Base-by-base conservation (phyloP, 768 basidiomycete genomes). In the Cystobasidium ongulense region DNA sequence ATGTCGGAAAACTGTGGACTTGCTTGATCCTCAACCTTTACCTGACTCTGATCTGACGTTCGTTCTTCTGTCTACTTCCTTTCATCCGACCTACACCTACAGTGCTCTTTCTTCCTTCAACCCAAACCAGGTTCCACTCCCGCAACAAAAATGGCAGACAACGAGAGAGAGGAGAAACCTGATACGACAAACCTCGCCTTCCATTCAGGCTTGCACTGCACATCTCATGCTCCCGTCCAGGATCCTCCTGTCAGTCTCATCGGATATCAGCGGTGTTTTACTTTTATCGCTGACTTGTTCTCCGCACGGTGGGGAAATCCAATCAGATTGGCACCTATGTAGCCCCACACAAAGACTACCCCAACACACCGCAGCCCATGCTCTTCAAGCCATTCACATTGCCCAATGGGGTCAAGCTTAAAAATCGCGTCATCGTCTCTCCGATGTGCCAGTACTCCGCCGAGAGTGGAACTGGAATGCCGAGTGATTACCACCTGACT, bases 401-500 rank as follows among this genome's bases (percentile, higher is more conserved):
- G 2, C 68, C 50, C 25, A 71, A 36, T 43, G 50, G 15, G 5
- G 17, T 71, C n/a, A 52, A 61, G 36, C 68, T 71, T 29, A 71
- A 71, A 53, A 71, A 71, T 36, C 52, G 68, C 15, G 59, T 71
- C 36, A 59, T 71, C 29, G 68, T 71, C 10, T 71, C 68, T n/a
- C 68, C 68, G 1, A 71, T 71, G 68, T 71, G 68, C 54, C 68
- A 71, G 39, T 71, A 71, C 54, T 71, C 68, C 3, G 68, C 68
- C 38, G 68, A 52, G 18, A 59, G 53, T 5, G 68, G 68, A 5
- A 71, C 68, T 54, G 68, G 68, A n/a, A 86, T 43, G 29, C 41
- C 87, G 1, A 90, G 90, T 0, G 88, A 91, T 75, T 91, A 88
- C 87, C 91, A 92, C 79, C 81, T 91, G 1, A 89, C 90, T 21